phyloP scores from a whole-genome alignment of 2,329 filamentous ascomycete genomes.

The Claviceps quebecensis region DNA sequence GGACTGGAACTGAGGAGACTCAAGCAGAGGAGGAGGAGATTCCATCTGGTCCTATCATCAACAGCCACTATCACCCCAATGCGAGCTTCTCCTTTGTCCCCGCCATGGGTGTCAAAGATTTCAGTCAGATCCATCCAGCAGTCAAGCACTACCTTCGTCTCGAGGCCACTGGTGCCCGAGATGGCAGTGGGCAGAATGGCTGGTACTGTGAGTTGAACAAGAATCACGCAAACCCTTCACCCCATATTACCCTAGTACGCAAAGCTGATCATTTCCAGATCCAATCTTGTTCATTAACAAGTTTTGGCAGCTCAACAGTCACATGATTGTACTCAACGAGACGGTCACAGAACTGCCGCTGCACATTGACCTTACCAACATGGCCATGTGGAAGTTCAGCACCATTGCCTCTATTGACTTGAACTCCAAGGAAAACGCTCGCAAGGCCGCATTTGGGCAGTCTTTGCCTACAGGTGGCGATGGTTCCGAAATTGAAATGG shows the following conservation, averaged over 20 bases:
- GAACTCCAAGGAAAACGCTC: slow-evolving; percentile 69
- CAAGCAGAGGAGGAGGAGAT: slow-evolving; percentile 35
- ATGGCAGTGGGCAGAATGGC: slow-evolving; percentile 70
- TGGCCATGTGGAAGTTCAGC: slow-evolving; percentile 81
- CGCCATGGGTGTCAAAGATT: slow-evolving; percentile 57
- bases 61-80: slow-evolving; percentile 90
- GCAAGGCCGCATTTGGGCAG: slow-evolving; percentile 61
- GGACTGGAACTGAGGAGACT: slow-evolving; percentile 30
- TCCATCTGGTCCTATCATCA: slow-evolving; percentile 53
- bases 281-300: slow-evolving; percentile 87
- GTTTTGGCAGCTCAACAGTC: slow-evolving; percentile 87
- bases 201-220: slow-evolving; percentile 57
- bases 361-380: slow-evolving; percentile 69
- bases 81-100: slow-evolving; percentile 80
- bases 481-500: slow-evolving; percentile 87
- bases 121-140: slow-evolving; percentile 54
- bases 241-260: background rate
- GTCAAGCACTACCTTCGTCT: slow-evolving; percentile 65
- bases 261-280: slow-evolving; percentile 22
- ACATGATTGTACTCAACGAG: slow-evolving; percentile 85
- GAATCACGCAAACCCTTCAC: background rate
- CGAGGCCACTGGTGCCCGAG: slow-evolving; percentile 67
- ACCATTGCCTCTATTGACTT: slow-evolving; percentile 74
- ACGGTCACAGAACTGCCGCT: slow-evolving; percentile 73
- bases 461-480: slow-evolving; percentile 66